phyloP scores from a whole-genome alignment of 257 asterid genomes.

The Avicennia marina region DNA sequence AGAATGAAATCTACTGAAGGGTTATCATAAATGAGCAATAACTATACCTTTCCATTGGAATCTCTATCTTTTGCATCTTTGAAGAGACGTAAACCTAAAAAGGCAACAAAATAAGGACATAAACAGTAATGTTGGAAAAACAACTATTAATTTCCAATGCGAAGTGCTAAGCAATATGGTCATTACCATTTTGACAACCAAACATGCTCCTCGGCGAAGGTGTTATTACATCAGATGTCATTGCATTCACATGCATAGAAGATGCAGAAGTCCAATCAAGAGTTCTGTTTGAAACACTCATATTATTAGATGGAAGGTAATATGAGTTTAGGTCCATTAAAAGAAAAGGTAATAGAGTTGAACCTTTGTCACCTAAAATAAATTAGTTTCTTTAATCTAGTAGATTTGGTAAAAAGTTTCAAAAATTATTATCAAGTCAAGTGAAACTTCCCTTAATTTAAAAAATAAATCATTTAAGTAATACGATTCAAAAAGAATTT shows the following conservation, averaged over 20 bases:
- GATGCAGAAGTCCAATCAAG: constrained; percentile 43
- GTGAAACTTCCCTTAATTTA: too few relatives aligned
- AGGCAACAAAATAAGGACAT: constrained; percentile 12
- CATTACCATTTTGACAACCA: constrained; percentile 62
- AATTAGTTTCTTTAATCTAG: too few relatives aligned
- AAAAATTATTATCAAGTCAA: too few relatives aligned
- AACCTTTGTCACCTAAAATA: too few relatives aligned
- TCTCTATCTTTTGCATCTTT: constrained; percentile 78
- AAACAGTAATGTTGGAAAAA: background rate
- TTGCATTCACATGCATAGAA: constrained; percentile 51
- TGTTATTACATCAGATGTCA: constrained; percentile 67
- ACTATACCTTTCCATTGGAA: constrained; percentile 51
- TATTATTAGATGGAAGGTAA: constrained; percentile 30
- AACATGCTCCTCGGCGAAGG: constrained; percentile 74
- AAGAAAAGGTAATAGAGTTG: too few relatives aligned
- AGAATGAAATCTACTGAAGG: background rate
- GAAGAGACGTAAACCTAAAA: constrained; percentile 79
- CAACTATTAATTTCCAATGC: too few relatives aligned
- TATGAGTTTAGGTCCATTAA: too few relatives aligned
- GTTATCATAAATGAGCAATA: constrained; percentile 1
- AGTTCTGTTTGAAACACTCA: constrained; percentile 54
- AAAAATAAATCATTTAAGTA: too few relatives aligned
- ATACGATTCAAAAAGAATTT: too few relatives aligned
- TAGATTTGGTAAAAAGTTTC: too few relatives aligned
- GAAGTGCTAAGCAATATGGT: background rate